Base-by-base conservation (phyloP, 495 filamentous ascomycete genomes). In the Achaetomiella virescens region DNA sequence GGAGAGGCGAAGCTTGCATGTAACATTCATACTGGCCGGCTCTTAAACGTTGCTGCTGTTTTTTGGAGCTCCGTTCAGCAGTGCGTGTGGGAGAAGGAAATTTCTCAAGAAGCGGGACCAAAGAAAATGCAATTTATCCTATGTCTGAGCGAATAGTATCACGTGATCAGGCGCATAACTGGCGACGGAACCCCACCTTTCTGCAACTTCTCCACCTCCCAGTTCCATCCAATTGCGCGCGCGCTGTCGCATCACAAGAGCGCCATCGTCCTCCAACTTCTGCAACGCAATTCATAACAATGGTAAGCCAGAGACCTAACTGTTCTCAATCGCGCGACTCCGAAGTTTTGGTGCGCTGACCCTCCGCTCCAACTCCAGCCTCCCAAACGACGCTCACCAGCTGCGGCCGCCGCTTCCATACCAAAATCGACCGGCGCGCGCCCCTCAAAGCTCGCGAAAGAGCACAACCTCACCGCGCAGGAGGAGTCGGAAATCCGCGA, bases 401-500 rank as follows among this genome's bases (percentile, higher is more conserved):
- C 59, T n/a, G 41, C 61, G 55, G 20, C 53, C 37, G 52, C 60
- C 50, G 54, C 66, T 36, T 68, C 66, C n/a, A 25, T 21, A n/a
- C 25, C 36, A 25, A 36, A 31, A 12, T 2, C 43, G 15, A 29
- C 47, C 11, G 29, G 15, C 36, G 61, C 65, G 44, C 69, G 64
- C 41, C 82, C 78, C 60, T 95, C 91, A 61, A 92, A 90, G 67
- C 88, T 95, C 56, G 91, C 91, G 3, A 88, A 88, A 68, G 88
- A 93, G 59, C 83, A 97, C 77, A 81, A 88, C 68, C 84, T 98
- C 69, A 85, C 83, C 25, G 83, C 81, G 20, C 82, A 83, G 47
- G 86, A 96, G 74, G 93, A 98, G 67, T 76, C 80, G 60, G 90
- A 96, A 69, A 96, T 98, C 62, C 82, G 82, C 62, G 90, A 96